Evolutionary conservation across 495 filamentous ascomycete genomes (phyloP).

Genomic region (Aspergillus funiculosus): DNA sequence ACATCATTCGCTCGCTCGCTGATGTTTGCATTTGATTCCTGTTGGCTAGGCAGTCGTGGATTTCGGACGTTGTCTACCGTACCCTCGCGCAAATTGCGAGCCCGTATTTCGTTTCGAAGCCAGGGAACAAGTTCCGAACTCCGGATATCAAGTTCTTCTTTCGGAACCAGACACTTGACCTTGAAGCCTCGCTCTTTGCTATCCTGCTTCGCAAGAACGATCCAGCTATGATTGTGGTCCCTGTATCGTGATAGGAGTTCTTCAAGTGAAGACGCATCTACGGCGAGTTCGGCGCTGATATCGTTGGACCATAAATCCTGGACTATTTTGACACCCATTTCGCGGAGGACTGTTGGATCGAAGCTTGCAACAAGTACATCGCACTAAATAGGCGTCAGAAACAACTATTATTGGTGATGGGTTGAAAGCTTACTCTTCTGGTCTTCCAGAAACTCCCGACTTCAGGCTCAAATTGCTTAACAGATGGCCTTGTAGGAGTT

Average conservation of each 20-base stretch:
- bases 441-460: slow-evolving; percentile 52
- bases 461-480: slow-evolving; percentile 56
- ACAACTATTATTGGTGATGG: not conserved
- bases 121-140: slow-evolving; percentile 69
- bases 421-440: slow-evolving; percentile 53
- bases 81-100: slow-evolving; percentile 61
- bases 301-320: slow-evolving; percentile 75
- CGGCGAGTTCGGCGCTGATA: slow-evolving; percentile 85
- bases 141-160: slow-evolving; percentile 78
- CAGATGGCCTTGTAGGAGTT: slow-evolving; percentile 50
- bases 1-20: slow-evolving; percentile 64
- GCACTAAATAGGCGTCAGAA: slow-evolving; percentile 47
- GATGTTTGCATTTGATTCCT: slow-evolving; percentile 27
- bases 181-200: slow-evolving; percentile 64
- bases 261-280: slow-evolving; percentile 66
- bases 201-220: slow-evolving; percentile 80
- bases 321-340: slow-evolving; percentile 66
- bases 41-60: slow-evolving; percentile 42
- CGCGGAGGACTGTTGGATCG: slow-evolving; percentile 68
- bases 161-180: slow-evolving; percentile 64
- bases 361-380: slow-evolving; percentile 88
- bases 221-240: slow-evolving; percentile 78
- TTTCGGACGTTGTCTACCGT: slow-evolving; percentile 39
- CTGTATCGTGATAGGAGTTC: slow-evolving; percentile 60
- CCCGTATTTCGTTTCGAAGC: slow-evolving; percentile 77